Conservation (phyloP, 2,329 filamentous ascomycete species). For the Aureobasidium sp. region DNA sequence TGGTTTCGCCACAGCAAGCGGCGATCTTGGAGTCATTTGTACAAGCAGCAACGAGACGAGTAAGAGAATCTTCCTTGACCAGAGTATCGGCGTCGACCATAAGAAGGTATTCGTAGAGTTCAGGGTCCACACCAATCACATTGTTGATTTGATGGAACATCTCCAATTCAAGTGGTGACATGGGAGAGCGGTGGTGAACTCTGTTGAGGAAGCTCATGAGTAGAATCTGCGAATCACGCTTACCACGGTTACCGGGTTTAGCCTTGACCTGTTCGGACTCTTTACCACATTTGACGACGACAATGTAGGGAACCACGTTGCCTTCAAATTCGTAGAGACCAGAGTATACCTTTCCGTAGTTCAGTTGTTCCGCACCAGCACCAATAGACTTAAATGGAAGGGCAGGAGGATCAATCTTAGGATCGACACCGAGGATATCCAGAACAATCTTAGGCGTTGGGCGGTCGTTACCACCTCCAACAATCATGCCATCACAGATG, state of each 20-base stretch:
- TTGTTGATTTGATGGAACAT: slow-evolving; percentile 99
- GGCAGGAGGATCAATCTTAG: slow-evolving; percentile 90
- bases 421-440: slow-evolving; percentile 93
- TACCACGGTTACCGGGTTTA: slow-evolving; percentile 95
- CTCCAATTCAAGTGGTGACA: slow-evolving; percentile 93
- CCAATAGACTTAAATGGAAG: slow-evolving; percentile 92
- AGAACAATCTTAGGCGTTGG: slow-evolving; percentile 96
- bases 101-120: slow-evolving; percentile 92
- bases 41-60: slow-evolving; percentile 84
- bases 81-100: slow-evolving; percentile 98
- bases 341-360: slow-evolving; percentile 98
- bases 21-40: slow-evolving; percentile 92
- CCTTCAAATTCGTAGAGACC: slow-evolving; percentile 96
- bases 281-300: slow-evolving; percentile 95
- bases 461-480: slow-evolving; percentile 90
- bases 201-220: slow-evolving; percentile 97
- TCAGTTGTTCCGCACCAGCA: slow-evolving; percentile 80
- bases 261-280: slow-evolving; percentile 84
- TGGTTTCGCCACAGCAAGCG: slow-evolving; percentile 95
- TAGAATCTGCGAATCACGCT: slow-evolving; percentile 94
- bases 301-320: slow-evolving; percentile 92
- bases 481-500: slow-evolving; percentile 94
- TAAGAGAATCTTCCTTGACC: slow-evolving; percentile 85
- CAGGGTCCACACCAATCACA: slow-evolving; percentile 94
- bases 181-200: slow-evolving; percentile 85